Base-by-base conservation (phyloP, 257 asterid genomes). In the Salvia miltiorrhiza region DNA sequence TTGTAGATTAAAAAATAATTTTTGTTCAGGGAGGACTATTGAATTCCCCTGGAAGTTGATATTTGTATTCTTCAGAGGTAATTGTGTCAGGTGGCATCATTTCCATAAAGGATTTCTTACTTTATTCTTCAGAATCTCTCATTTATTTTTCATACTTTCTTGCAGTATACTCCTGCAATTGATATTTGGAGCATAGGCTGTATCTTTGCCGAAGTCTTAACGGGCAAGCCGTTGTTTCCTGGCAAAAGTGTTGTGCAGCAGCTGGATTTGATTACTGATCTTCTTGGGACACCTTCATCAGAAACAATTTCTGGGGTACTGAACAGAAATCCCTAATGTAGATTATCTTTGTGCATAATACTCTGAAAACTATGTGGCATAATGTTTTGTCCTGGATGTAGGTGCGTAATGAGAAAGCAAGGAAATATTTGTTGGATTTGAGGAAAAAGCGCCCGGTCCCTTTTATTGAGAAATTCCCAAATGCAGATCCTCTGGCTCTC, bases 371-470 rank as follows among this genome's bases (percentile, higher is more conserved):
- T 17, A 44, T 56, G 24, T 7, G 49, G 37, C 64, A 59, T 44
- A 77, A 37, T 64, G 17, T 62, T 57, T 37, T 76, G 17, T 56
- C 55, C 50, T 74, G 76, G 69, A 65, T 80, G 81, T 76, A 93
- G 98, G 96, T 93, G 48, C 97, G 97, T 17, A 90, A 90, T 54
- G 98, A 90, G 85, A 93, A 93, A 82, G 96, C 98, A 33, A 85
- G 95, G 63, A 93, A 88, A 73, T 93, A 90, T 81, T 84, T 93
- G 65, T 75, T 61, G 53, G 85, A 78, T 61, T 76, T 93, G 93
- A 84, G 84, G 79, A 90, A 77, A 68, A 93, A 90, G 86, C 75
- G 70, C 12, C 80, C 89, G 12, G 84, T 88, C 68, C 47, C 81
- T 66, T 86, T 93, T 73, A 41, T 80, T 12, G 86, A 83, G 72